Base-by-base conservation (phyloP, 768 basidiomycete species). In the Chiua virens region DNA sequence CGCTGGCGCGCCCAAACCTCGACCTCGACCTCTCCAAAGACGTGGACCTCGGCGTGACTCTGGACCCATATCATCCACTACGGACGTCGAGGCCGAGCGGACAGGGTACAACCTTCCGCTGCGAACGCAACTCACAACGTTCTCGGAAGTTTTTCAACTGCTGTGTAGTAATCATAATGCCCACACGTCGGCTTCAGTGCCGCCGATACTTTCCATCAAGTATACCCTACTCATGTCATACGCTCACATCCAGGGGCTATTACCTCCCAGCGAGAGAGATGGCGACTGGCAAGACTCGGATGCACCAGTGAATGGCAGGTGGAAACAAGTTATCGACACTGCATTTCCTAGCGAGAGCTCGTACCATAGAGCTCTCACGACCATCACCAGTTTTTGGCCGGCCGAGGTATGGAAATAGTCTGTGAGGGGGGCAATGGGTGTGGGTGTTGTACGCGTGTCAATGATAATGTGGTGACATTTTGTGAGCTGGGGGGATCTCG, bases 171-270 rank as follows among this genome's bases (percentile, higher is more conserved):
- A 32, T 15, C 40, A 55, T 43, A 27, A 46, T 36, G 37, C 58
- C 38, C 56, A 54, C 45, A 22, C 32, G 2, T 43, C 40, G 25
- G 32, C 40, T 42, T 43, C 50, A 18, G 42, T 37, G 47, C 47
- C 54, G 32, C 49, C 57, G 23, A 36, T 60, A 27, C 34, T 48
- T 44, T 39, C 42, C 54, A 50, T 71, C 65, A 78, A 76, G 62
- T 77, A 72, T 44, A 59, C 65, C 18, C 66, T 78, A 40, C 55
- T 78, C 30, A 42, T 64, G 53, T 71, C 76, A 9, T 78, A 72
- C 43, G 71, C 69, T 18, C 66, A 64, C 37, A 56, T 78, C 22
- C 75, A 69, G 43, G 52, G 58, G 23, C 38, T 63, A n/a, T 48
- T 57, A 3, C 54, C 66, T 34, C 43, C 53, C 7, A 54, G 39